Evolutionary conservation across 2,329 filamentous ascomycete genomes (phyloP).

Genomic region (Trichoderma harzianum): DNA sequence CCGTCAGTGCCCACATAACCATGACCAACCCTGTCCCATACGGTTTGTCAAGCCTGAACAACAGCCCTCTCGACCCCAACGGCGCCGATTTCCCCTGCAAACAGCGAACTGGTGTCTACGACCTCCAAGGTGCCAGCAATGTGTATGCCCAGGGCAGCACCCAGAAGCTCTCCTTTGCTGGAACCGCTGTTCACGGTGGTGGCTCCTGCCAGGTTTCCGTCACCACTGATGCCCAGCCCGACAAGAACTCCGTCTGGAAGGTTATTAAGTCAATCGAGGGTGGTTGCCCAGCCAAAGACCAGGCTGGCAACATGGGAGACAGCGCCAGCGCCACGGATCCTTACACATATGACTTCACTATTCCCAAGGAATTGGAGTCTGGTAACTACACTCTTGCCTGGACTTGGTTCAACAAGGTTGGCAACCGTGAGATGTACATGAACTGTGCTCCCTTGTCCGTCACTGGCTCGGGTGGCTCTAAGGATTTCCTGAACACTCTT

Average conservation of each 20-base stretch:
- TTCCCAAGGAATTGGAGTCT: constrained; percentile 67
- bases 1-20: constrained; percentile 71
- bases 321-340: constrained; percentile 44
- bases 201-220: constrained; percentile 89
- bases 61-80: too few species aligned
- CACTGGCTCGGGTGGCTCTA: constrained; percentile 47
- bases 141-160: constrained; percentile 48
- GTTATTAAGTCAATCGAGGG: constrained; percentile 87
- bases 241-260: constrained; percentile 68
- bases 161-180: constrained; percentile 59
- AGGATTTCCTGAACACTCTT: constrained; percentile 59
- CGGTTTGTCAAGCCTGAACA: not conserved
- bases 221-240: constrained; percentile 71
- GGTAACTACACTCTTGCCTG: constrained; percentile 82
- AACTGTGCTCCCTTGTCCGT: constrained; percentile 80
- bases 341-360: constrained; percentile 63
- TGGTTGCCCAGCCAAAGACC: constrained; percentile 68
- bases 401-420: constrained; percentile 92
- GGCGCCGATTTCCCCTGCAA: constrained; percentile 78
- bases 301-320: constrained; percentile 55
- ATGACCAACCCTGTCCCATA: constrained; percentile 69
- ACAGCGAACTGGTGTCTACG: constrained; percentile 44
- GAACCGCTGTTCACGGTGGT: constrained; percentile 78
- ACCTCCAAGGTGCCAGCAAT: constrained; percentile 50
- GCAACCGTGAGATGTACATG: constrained; percentile 97